Base-by-base conservation (phyloP, 2,329 filamentous ascomycete species). In the Phialocephala subalpina region DNA sequence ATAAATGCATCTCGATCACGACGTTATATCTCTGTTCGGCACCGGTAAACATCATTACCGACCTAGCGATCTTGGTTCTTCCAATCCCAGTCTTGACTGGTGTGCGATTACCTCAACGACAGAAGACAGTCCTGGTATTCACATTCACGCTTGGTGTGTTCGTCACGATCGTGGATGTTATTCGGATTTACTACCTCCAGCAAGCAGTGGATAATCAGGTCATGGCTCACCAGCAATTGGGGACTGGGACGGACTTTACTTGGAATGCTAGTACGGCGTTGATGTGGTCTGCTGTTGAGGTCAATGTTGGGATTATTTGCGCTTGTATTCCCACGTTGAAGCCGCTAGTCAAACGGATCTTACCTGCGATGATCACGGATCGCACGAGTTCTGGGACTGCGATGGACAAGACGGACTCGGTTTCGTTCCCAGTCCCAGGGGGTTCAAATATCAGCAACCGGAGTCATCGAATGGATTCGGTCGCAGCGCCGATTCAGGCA, bases 261-360 rank as follows among this genome's bases (percentile, higher is more conserved):
- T 92, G 88, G 89, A 94, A 95, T 75, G 92, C 92, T 0, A 93
- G 92, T 0, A 80, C 94, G 5, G 92, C 93, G 0, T 90, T 97
- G 75, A 95, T 97, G 92, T 98, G 94, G 95, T 95, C 92, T 18
- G 92, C 91, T 14, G 89, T 97, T 62, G 94, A 97, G 78, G 93
- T 97, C 74, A 96, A 97, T 70, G 83, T 97, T 1, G 94, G 93
- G 20, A 94, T 97, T 72, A 90, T 94, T 69, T 97, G 93, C 75
- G 94, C 92, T 49, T 97, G 94, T 73, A 92, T 97, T n/a, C 95
- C 95, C 9, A 95, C 92, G 0, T 81, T 97, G 68, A 97, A 97
- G 76, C 94, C 95, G 1, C 82, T 98, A 7, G 89, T 95, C 63
- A 87, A 92, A 70, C 68, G 60, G 2, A 73, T 76, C 33, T 18